Percentiles rank a stretch among this genome's conserved stretches.
Evolutionary conservation across 768 basidiomycete genomes (phyloP).

Genomic region (Leucocoprinus leucothites): DNA sequence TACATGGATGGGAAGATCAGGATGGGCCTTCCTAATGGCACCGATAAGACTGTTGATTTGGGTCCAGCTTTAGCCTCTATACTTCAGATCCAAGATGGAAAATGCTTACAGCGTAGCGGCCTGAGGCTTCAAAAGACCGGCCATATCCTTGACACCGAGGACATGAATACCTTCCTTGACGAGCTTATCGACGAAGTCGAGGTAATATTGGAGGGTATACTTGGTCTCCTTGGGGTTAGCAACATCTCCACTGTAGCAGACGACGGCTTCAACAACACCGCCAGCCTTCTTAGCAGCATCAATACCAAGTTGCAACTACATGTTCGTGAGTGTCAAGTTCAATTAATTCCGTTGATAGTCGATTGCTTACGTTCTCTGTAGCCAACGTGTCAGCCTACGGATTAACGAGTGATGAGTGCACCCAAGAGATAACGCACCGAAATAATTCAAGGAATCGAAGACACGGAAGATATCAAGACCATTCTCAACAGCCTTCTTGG

Average conservation of each 20-base stretch:
- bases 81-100: constrained; percentile 13
- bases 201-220: constrained; percentile 96
- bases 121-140: constrained; percentile 92
- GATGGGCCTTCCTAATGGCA: constrained; percentile 93
- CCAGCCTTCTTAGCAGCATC: constrained; percentile 99
- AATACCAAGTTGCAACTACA: constrained; percentile 93
- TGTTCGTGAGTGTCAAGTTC: neutral
- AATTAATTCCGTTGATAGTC: neutral
- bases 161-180: constrained; percentile 95
- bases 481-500: constrained; percentile 99
- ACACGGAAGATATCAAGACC: constrained; percentile 99
- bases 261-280: constrained; percentile 95
- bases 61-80: neutral
- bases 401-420: constrained; percentile 4
- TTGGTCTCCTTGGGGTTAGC: constrained; percentile 93
- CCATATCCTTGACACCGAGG: constrained; percentile 98
- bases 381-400: constrained; percentile 1
- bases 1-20: constrained; percentile 97
- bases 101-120: constrained; percentile 78
- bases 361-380: constrained; percentile 64
- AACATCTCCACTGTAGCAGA: constrained; percentile 98
- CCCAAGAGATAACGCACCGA: constrained; percentile 54
- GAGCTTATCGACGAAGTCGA: constrained; percentile 91
- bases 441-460: constrained; percentile 98
- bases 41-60: constrained; percentile 69